Base-by-base conservation (phyloP, 1,139 yeast species). In the Saccharomyces hybrid region DNA sequence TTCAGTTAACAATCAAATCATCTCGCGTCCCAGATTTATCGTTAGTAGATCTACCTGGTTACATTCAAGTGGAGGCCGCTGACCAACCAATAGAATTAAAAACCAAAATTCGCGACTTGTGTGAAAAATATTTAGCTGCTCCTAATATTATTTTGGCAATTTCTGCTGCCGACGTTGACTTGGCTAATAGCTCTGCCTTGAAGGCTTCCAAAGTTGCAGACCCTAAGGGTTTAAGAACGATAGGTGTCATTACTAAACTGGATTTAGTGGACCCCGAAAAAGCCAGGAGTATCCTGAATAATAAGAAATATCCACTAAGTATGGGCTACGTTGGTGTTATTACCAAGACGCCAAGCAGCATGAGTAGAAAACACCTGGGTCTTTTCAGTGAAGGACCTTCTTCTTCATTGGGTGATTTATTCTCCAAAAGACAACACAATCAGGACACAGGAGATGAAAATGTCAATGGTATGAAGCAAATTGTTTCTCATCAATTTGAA, bases 251-350 rank as follows among this genome's bases (percentile, higher is more conserved):
- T 52, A 93, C 99, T 2, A 95, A 95, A 68, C 73, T 95, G 70
- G 99, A 95, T 70, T 77, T 95, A 57, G 96, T 95, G 1, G 86
- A 83, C 26, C 86, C 97, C 0, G 79, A 79, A 52, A 72, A 77
- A 25, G 99, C 97, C 0, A 79, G 81, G 49, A 78, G 76, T 7
- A 81, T 88, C 38, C 75, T 95, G 55, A 78, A 80, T 38, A 91
- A 93, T 70, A 82, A 79, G 58, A 88, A 85, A 65, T 95, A 93
- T 63, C 98, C 99, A 0, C 75, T 95, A 57, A 83, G 79, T 63
- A 88, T 93, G 95, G 99, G 99, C 0, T 95, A 95, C 68, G 98
- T 95, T 34, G 99, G 99, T 53, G 99, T 95, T 14, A 86, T 95
- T 19, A 89, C 98, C 3, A 86, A 82, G 62, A 80, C 89, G 0